These are phyloP conservation scores for Verbascum thapsus DNA, from an alignment of 257 asterid genomes.

Conservation along the genomic window DNA sequence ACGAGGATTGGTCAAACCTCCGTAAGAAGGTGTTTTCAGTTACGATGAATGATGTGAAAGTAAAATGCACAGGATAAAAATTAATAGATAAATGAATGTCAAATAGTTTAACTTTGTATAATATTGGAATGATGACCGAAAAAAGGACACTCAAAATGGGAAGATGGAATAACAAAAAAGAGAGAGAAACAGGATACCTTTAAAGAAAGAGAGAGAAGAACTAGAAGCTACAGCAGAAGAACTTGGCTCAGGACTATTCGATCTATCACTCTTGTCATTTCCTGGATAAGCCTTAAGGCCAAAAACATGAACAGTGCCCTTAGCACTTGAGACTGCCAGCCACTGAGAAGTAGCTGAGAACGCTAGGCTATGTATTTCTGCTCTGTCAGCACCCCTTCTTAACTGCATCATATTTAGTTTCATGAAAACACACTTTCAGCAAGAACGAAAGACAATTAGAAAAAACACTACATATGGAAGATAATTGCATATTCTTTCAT, in stretches of 20 bases:
- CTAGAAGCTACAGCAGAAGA: slow-evolving; percentile 39
- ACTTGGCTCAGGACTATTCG: slow-evolving; percentile 42
- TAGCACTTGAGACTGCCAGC: slow-evolving; percentile 81
- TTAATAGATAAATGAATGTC: no score
- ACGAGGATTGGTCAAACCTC: not conserved
- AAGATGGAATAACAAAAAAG: not conserved
- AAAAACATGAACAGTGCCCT: slow-evolving; percentile 76
- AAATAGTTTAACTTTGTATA: no score
- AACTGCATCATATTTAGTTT: slow-evolving; percentile 44
- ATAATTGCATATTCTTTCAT: not conserved
- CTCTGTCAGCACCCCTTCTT: slow-evolving; percentile 83
- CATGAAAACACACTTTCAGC: not conserved
- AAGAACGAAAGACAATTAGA: not conserved
- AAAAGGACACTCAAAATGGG: no score
- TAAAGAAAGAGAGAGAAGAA: slow-evolving; percentile 64
- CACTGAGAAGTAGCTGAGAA: slow-evolving; percentile 67
- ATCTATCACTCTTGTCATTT: slow-evolving; percentile 38
- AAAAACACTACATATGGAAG: slow-evolving; percentile 2
- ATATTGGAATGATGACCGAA: no score
- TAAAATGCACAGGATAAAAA: not conserved
- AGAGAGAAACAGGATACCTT: slow-evolving; percentile 43
- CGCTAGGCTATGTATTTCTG: slow-evolving; percentile 69
- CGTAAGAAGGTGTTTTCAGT: not conserved
- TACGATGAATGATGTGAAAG: not conserved
- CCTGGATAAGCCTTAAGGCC: slow-evolving; percentile 53